These are phyloP conservation scores for Marasmius oreades DNA, from an alignment of 1,284 basidiomycete species.

Conservation along the genomic window DNA sequence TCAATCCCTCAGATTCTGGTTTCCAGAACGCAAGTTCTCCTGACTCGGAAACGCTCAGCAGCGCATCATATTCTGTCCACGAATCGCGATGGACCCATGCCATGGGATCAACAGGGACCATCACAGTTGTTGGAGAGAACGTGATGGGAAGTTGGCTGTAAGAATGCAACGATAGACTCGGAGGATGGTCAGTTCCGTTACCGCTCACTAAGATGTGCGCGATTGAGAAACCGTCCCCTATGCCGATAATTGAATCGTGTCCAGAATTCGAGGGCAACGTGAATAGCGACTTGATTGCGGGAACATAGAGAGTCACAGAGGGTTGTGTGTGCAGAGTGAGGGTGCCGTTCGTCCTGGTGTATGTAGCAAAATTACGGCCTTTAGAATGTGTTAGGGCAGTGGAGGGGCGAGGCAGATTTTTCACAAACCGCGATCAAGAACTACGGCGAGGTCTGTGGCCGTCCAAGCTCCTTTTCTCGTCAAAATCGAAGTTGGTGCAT, in stretches of 20 bases:
- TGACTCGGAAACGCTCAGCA: slow-evolving; percentile 70
- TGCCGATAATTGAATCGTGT: slow-evolving; percentile 57
- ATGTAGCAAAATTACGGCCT: slow-evolving; percentile 45
- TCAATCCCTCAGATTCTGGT: slow-evolving; percentile 55
- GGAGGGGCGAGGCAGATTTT: slow-evolving; percentile 21
- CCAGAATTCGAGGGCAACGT: slow-evolving; percentile 51
- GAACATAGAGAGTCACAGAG: slow-evolving; percentile 43
- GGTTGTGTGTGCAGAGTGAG: slow-evolving; percentile 45
- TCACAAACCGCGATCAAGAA: slow-evolving; percentile 54
- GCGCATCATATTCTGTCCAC: slow-evolving; percentile 60
- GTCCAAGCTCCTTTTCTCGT: slow-evolving; percentile 45
- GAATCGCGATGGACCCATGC: slow-evolving; percentile 61
- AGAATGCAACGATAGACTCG: slow-evolving; percentile 31
- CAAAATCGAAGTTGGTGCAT: slow-evolving; percentile 41
- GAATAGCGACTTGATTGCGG: slow-evolving; percentile 55
- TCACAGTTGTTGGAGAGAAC: slow-evolving; percentile 42
- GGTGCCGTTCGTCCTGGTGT: slow-evolving; percentile 36
- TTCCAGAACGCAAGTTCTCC: slow-evolving; percentile 85
- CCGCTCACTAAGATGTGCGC: slow-evolving; percentile 43
- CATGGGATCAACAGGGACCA: slow-evolving; percentile 88
- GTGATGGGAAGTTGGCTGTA: slow-evolving; percentile 48
- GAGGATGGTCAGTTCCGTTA: slow-evolving; percentile 20
- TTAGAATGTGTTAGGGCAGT: not conserved
- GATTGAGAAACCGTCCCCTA: slow-evolving; percentile 53
- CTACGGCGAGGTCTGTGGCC: slow-evolving; percentile 58